Conservation (phyloP, 2,329 filamentous ascomycete species). For the Colletotrichum sp. region DNA sequence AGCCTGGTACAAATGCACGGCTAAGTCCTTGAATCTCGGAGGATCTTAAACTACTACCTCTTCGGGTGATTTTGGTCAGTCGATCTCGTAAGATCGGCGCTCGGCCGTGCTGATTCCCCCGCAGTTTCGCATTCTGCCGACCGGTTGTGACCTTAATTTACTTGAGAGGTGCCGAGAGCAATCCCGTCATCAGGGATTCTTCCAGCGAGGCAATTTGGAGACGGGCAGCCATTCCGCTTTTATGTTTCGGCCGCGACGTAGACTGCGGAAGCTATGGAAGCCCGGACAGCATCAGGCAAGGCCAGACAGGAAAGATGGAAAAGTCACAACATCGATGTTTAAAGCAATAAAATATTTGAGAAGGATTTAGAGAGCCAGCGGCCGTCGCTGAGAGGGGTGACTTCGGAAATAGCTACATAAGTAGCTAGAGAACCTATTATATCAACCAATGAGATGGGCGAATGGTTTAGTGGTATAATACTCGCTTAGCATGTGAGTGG, state of each 20-base stretch:
- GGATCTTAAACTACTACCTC: background rate
- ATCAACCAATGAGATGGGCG: background rate
- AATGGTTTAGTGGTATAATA: constrained; percentile 7
- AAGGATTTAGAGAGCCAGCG: accelerated
- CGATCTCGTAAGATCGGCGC: background rate
- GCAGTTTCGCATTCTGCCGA: background rate
- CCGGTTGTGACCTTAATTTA: background rate
- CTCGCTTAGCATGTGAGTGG: background rate
- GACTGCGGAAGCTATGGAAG: background rate
- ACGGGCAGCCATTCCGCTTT: background rate
- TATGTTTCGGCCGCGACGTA: background rate
- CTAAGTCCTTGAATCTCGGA: background rate
- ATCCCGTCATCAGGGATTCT: background rate
- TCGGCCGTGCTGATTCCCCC: background rate
- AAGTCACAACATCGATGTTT: accelerated
- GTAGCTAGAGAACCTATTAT: accelerated
- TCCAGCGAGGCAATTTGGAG: background rate
- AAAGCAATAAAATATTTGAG: background rate
- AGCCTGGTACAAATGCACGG: background rate
- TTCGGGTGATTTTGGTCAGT: background rate
- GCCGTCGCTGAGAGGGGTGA: background rate
- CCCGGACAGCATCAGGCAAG: accelerated
- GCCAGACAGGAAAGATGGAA: background rate
- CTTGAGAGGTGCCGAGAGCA: background rate
- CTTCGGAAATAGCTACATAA: accelerated